Evolutionary conservation across 2,329 filamentous ascomycete species (phyloP).

Genomic region (Hypomyces rosellus): DNA sequence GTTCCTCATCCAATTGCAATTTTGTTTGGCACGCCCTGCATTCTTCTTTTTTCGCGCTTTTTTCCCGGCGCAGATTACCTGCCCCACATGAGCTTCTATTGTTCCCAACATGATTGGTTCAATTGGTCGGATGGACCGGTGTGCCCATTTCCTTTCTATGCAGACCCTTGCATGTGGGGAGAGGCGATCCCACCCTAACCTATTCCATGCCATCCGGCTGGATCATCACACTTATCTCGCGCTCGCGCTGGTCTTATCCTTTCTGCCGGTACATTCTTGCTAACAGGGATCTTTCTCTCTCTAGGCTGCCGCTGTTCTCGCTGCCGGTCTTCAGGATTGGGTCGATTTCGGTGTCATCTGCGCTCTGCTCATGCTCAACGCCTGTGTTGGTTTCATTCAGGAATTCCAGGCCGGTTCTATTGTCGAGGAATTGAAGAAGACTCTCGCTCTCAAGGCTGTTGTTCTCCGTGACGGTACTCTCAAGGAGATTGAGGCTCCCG

Average conservation of each 20-base stretch:
- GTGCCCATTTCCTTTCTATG: conserved; percentile 1
- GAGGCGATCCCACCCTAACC: conserved; percentile 19
- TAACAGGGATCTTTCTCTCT: conserved; percentile 18
- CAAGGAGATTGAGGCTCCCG: conserved; percentile 72
- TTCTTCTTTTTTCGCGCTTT: conserved; percentile 21
- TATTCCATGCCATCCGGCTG: conserved; percentile 15
- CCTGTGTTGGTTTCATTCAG: conserved; percentile 78
- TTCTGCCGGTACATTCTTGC: conserved; percentile 10
- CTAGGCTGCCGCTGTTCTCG: conserved; percentile 68
- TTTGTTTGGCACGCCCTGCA: conserved; percentile 12
- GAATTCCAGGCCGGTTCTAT: conserved; percentile 88
- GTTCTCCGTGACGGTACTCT: conserved; percentile 74
- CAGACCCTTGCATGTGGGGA: conserved; percentile 17
- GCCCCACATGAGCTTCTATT: conserved; percentile 28
- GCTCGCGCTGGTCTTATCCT: conserved; percentile 4
- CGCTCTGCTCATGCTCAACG: conserved; percentile 76
- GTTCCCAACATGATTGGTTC: conserved; percentile 20
- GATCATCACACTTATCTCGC: conserved; percentile 6
- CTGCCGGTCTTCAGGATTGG: conserved; percentile 81
- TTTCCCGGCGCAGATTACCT: conserved; percentile 25
- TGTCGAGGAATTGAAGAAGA: conserved; percentile 87
- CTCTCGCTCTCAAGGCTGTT: conserved; percentile 78
- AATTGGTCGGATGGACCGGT: conserved; percentile 14
- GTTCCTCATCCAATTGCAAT: conserved; percentile 3
- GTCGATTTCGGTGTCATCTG: conserved; percentile 92